Evolutionary conservation across 2,329 filamentous ascomycete genomes (phyloP), one percentile per base, ranked within the genome.

Genomic region (Intubia oerlemansii): DNA sequence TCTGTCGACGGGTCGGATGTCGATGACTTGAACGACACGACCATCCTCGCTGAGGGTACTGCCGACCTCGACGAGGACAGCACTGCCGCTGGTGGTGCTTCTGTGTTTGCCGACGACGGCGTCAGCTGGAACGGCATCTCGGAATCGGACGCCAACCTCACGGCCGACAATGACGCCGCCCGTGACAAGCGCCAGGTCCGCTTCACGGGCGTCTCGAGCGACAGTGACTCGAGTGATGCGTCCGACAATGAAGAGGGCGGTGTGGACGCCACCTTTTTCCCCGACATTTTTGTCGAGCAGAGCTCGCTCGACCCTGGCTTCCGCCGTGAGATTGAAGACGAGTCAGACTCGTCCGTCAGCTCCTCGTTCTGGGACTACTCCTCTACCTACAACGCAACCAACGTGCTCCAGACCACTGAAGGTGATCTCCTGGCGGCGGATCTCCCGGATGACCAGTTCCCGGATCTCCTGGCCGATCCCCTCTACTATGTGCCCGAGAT

Each of bases 261-360:
- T 33, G 62, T 70, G 36, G 51, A 60, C 25, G 62, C 66, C 34
- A 65, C 68, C 36, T 65, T 81, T 37, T 80, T 80, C 36, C 74
- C 77, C 2, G 70, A 82, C 44, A 70, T 85, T 34, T 85, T 85
- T 46, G 58, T 84, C 32, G 68, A 76, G 28, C 75, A 82, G 48
- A 74, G 68, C 42, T 61, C 66, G 11, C 57, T 85, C 5, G 76
- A 81, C 40, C 72, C 75, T 5, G 60, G 62, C 29, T 69, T 85
- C 42, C 73, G 75, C 37, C 64, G 66, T 24, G 70, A 79, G 50
- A 74, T 84, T 37, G 75, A 82, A 44, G 69, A 79, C 37, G 57
- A 59, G 28, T 54, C 65, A 28, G 62, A 67, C 34, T 62, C 59
- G 1, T 68, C 59, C 5, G 58, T 58, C 33, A 65, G 59, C 14